Evolutionary conservation across 306 rosid species (phyloP).

Genomic region (Gillenia trifoliata): DNA sequence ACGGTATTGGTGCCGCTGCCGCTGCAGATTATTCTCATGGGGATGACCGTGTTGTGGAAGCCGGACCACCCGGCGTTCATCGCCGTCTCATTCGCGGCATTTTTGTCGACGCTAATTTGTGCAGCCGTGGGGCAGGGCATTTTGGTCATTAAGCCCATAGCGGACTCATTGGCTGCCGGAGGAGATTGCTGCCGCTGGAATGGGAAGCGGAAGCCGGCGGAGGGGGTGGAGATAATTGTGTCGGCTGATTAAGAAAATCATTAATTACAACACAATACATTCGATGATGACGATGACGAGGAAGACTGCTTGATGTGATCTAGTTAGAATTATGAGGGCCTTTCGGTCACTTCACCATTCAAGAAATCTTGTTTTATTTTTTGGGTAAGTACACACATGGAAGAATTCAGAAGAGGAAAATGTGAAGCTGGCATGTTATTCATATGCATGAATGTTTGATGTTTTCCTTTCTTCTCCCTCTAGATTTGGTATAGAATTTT

Average conservation of each 20-base stretch:
- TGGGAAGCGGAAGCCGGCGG: background rate
- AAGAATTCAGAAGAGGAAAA: background rate
- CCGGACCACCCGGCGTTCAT: conserved; percentile 35
- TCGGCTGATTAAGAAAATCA: background rate
- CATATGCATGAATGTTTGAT: background rate
- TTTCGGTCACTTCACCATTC: conserved; percentile 10
- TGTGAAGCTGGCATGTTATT: background rate
- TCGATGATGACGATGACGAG: background rate
- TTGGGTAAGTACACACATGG: background rate
- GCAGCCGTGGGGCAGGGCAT: conserved; percentile 67
- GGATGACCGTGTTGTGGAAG: conserved; percentile 29
- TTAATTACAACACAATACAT: background rate
- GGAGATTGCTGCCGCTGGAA: conserved; percentile 18
- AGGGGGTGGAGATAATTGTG: background rate
- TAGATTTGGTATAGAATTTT: background rate
- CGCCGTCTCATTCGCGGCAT: conserved; percentile 33
- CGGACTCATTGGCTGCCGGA: conserved; percentile 66
- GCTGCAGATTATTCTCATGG: conserved; percentile 42
- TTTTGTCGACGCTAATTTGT: conserved; percentile 40
- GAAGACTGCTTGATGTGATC: background rate
- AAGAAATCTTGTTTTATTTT: background rate
- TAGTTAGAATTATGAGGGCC: background rate
- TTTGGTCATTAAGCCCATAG: conserved; percentile 72
- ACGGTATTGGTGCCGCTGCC: conserved; percentile 43
- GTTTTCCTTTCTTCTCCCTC: background rate